Evolutionary conservation across 2,329 filamentous ascomycete species (phyloP).

Genomic region (Xylariales sp.): DNA sequence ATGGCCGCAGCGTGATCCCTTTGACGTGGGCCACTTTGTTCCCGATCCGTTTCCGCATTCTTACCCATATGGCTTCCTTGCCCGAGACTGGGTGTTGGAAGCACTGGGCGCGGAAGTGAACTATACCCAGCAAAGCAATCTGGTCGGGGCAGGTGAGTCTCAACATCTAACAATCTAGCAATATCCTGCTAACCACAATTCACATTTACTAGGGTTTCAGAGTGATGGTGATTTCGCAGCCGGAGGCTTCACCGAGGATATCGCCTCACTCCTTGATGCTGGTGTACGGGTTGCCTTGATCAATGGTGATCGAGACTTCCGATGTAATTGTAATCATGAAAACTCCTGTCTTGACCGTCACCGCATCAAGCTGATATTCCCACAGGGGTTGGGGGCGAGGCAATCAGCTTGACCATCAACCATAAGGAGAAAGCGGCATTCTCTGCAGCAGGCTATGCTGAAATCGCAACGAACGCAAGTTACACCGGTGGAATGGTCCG

Average conservation of each 20-base stretch:
- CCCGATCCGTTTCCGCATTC: conserved; percentile 44
- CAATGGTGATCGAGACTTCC: conserved; percentile 6
- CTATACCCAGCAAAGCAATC: conserved; percentile 32
- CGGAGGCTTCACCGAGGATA: conserved; percentile 1
- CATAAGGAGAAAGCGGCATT: background rate
- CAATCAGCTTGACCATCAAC: conserved; percentile 2
- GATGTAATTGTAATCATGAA: conserved; percentile 15
- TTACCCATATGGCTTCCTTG: conserved; percentile 51
- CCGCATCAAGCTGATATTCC: background rate
- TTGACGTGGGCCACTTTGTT: conserved; percentile 47
- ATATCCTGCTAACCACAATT: background rate
- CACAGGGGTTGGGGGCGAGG: conserved; percentile 4
- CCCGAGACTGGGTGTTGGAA: conserved; percentile 46
- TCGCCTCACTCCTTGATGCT: conserved; percentile 5
- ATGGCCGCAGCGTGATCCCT: conserved; percentile 23
- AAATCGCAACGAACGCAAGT: conserved; percentile 1
- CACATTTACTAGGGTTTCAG: conserved; percentile 1
- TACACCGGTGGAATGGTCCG: conserved; percentile 5
- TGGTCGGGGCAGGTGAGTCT: background rate
- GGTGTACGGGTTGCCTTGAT: conserved; percentile 4
- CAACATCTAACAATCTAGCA: too few relatives aligned
- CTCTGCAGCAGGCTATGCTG: conserved; percentile 1
- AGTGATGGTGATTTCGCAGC: conserved; percentile 1
- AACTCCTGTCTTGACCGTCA: conserved; percentile 38
- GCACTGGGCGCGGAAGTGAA: conserved; percentile 56